A percentile compares a stretch with the other conserved stretches of the same genome.
These are phyloP conservation scores for Aspergillus heteromorphus DNA, from an alignment of 495 filamentous ascomycete species.

Conservation along the genomic window DNA sequence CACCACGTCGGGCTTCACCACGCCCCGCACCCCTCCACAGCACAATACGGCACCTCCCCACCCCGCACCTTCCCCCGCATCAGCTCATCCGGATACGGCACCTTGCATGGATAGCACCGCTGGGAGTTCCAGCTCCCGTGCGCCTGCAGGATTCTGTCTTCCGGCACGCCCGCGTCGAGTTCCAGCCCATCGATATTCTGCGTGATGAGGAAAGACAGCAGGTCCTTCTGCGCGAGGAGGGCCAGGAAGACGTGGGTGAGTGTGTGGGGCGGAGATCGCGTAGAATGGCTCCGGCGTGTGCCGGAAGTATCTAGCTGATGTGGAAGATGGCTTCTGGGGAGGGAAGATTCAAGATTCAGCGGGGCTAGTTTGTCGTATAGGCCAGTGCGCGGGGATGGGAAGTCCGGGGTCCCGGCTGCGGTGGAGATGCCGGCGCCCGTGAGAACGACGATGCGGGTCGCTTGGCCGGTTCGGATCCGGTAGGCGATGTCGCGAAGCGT, in stretches of 20 bases:
- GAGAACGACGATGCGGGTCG: slow-evolving; percentile 20
- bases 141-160: slow-evolving; percentile 68
- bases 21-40: slow-evolving; percentile 54
- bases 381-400: slow-evolving; percentile 67
- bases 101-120: slow-evolving; percentile 72
- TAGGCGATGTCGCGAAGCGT: slow-evolving; percentile 13
- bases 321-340: slow-evolving; percentile 70
- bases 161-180: slow-evolving; percentile 69
- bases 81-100: slow-evolving; percentile 53
- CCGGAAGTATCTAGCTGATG: slow-evolving; percentile 72
- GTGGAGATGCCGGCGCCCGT: slow-evolving; percentile 44
- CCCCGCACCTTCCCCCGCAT: slow-evolving; percentile 60
- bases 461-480: slow-evolving; percentile 15
- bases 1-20: slow-evolving; percentile 90
- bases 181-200: slow-evolving; percentile 94
- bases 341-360: slow-evolving; percentile 71
- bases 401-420: slow-evolving; percentile 72
- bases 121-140: slow-evolving; percentile 85
- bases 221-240: slow-evolving; percentile 59
- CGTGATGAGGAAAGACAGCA: slow-evolving; percentile 76
- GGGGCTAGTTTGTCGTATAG: slow-evolving; percentile 77
- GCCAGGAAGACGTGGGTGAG: slow-evolving; percentile 70
- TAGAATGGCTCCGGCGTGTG: slow-evolving; percentile 81
- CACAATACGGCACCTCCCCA: slow-evolving; percentile 64
- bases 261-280: slow-evolving; percentile 72